Base-by-base conservation (phyloP, 2,329 filamentous ascomycete genomes). In the Fusarium sp. region DNA sequence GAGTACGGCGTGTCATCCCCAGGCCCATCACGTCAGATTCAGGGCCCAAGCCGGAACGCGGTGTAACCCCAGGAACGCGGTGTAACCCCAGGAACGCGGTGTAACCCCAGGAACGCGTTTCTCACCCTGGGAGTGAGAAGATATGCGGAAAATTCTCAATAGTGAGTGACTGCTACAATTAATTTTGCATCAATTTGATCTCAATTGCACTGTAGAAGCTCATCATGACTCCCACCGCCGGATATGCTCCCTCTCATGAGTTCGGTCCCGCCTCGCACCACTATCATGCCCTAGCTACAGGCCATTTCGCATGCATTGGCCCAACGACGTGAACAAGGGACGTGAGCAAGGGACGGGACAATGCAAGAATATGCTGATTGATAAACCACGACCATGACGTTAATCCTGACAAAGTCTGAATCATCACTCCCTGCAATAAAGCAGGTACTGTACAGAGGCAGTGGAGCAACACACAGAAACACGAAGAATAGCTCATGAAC, bases 311-410 rank as follows among this genome's bases (percentile, higher is more conserved):
- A 66, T 66, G 50, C 44, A 69, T 71, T 71, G 67, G 52, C 64
- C 70, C 58, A 73, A 68, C 62, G 60, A 71, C 64, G 47, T 63
- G 66, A 64, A 47, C 10, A 33, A 49, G 57, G 46, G n/a, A 68
- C 59, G 63, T 38, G 67, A 18, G 23, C 7, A 18, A 31, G 24
- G n/a, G n/a, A 11, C 26, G 37, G 20, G 16, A 24, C 38, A 37
- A 21, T 15, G 31, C n/a, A 20, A 58, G 23, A 69, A 58, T 70
- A 74, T 77, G 74, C 75, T 78, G 75, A 77, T 77, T 77, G 76
- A 78, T 76, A 75, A 74, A 73, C 57, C 48, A 57, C 48, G 46
- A 39, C 46, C 66, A 74, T 69, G 70, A 69, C 66, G 61, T 66
- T 57, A 48, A 41, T 31, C 53, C 63, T 73, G 68, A 70, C 69